Conservation (phyloP, 257 asterid genomes). For the Coffea eugenioides region DNA sequence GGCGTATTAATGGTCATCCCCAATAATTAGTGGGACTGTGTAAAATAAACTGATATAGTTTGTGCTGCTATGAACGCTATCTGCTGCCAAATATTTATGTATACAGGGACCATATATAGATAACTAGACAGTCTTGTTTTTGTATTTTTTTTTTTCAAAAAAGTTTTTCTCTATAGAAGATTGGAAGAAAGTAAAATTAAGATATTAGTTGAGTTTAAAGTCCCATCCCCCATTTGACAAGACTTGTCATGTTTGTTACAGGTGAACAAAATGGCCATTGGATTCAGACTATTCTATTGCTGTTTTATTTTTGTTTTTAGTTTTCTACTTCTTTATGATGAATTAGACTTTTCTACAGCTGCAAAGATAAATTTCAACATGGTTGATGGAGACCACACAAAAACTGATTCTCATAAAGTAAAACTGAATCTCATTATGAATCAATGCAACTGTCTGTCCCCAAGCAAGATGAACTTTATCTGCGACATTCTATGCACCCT, state of each 20-base stretch:
- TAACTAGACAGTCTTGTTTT: neutral
- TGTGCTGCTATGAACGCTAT: no score
- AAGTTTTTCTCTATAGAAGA: neutral
- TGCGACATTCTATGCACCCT: neutral
- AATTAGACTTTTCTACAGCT: neutral
- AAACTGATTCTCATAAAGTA: neutral
- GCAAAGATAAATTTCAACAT: neutral
- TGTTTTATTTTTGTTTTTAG: neutral
- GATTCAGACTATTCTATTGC: neutral
- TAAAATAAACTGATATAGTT: no score
- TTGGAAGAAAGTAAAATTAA: neutral
- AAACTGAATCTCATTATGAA: neutral
- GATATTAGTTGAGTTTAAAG: neutral
- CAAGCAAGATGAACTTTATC: neutral
- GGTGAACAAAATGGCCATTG: neutral
- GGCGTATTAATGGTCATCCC: neutral
- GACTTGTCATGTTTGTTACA: slow-evolving; percentile 1
- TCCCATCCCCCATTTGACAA: neutral
- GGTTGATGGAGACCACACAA: slow-evolving; percentile 1
- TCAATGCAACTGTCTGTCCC: slow-evolving; percentile 5
- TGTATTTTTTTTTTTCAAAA: neutral
- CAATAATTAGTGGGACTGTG: neutral
- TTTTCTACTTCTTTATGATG: neutral
- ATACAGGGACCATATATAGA: no score
- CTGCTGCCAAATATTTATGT: no score